phyloP scores from a whole-genome alignment of 1,284 basidiomycete genomes.

The Puccinia novopanici region DNA sequence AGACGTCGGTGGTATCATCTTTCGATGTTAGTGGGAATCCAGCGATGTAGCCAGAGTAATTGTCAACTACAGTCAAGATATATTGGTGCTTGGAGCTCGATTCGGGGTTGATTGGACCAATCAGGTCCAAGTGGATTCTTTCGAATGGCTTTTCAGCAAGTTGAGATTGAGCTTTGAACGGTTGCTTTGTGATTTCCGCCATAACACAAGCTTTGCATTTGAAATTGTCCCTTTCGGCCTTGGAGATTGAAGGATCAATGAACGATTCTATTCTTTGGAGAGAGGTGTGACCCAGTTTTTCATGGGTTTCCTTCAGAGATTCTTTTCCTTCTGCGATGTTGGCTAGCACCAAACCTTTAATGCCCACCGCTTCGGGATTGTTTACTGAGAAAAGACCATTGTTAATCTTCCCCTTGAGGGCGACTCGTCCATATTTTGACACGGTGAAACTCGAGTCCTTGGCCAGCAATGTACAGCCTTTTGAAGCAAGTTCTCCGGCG shows the following conservation, averaged over 20 bases:
- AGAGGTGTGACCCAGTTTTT: neutral
- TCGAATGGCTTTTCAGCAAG: neutral
- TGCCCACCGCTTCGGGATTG: neutral
- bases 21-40: neutral
- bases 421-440: neutral
- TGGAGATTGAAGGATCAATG: neutral
- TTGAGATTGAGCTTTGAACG: neutral
- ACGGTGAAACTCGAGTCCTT: neutral
- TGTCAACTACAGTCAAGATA: neutral
- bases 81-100: neutral
- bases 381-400: neutral
- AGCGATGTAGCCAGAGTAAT: neutral
- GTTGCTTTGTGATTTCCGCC: slow-evolving; percentile 1
- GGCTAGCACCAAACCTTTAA: neutral
- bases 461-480: neutral
- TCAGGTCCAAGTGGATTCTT: neutral
- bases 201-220: neutral
- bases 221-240: neutral
- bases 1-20: neutral
- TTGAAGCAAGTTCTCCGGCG: too few relatives aligned
- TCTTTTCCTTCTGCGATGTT: neutral
- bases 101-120: neutral
- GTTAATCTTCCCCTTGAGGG: neutral
- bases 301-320: neutral
- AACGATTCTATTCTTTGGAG: neutral